These are phyloP conservation scores for Verticillium tricorpus DNA, from an alignment of 2,329 filamentous ascomycete species.

Conservation along the genomic window DNA sequence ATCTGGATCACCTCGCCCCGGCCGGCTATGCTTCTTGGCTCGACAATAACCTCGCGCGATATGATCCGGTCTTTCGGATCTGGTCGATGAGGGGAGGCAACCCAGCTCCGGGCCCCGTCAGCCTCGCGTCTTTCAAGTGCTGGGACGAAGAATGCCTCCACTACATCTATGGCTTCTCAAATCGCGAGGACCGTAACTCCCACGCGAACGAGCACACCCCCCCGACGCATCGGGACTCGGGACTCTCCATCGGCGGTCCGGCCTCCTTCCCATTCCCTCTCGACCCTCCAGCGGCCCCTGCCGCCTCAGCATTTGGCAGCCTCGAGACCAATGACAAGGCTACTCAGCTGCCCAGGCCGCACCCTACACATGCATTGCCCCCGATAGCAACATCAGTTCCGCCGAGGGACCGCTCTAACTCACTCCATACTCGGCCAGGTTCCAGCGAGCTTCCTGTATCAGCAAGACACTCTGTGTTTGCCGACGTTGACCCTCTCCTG, in stretches of 20 bases:
- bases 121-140: slow-evolving; percentile 46
- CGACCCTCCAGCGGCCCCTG: slow-evolving; percentile 23
- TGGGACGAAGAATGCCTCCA: slow-evolving; percentile 50
- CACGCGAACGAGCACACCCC: slow-evolving; percentile 43
- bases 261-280: slow-evolving; percentile 28
- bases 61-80: slow-evolving; percentile 42
- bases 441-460: slow-evolving; percentile 29
- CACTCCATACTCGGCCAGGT: slow-evolving; percentile 34
- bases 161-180: slow-evolving; percentile 54
- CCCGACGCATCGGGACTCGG: slow-evolving; percentile 37
- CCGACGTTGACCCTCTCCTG: slow-evolving; percentile 46
- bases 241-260: slow-evolving; percentile 33
- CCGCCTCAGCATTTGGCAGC: slow-evolving; percentile 23
- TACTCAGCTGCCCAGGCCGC: slow-evolving; percentile 33
- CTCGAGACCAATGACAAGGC: slow-evolving; percentile 1
- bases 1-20: slow-evolving; percentile 34
- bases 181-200: slow-evolving; percentile 44
- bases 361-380: slow-evolving; percentile 28
- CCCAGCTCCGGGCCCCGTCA: slow-evolving; percentile 5
- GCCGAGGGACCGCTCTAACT: slow-evolving; percentile 35
- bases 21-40: slow-evolving; percentile 47
- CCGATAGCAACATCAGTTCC: slow-evolving; percentile 27
- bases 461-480: slow-evolving; percentile 36
- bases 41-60: slow-evolving; percentile 43
- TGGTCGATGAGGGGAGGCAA: slow-evolving; percentile 30